Evolutionary conservation across 345 rosid genomes (phyloP).

Genomic region (Boechera stricta): DNA sequence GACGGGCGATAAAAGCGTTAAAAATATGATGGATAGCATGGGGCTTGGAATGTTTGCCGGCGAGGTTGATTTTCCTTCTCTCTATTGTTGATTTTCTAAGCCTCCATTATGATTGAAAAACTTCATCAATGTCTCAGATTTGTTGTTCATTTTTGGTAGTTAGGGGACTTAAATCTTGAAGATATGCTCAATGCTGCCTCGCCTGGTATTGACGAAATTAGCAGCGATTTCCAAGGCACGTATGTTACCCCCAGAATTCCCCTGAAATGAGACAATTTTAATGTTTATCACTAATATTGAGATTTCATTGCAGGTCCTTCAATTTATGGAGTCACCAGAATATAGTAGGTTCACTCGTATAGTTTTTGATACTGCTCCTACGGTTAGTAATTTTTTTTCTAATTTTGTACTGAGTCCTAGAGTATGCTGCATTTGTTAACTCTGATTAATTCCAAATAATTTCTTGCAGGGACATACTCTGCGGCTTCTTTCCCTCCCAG

Average conservation of each 20-base stretch:
- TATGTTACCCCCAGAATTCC: slow-evolving; percentile 6
- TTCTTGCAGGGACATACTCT: slow-evolving; percentile 76
- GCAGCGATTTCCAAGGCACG: slow-evolving; percentile 78
- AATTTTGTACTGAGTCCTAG: slow-evolving; percentile 4
- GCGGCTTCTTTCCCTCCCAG: slow-evolving; percentile 87
- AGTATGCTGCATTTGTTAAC: slow-evolving; percentile 4
- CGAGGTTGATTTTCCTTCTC: slow-evolving; percentile 55
- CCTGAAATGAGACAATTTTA: slow-evolving; percentile 7
- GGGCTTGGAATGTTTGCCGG: slow-evolving; percentile 81
- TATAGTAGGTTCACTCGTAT: slow-evolving; percentile 69
- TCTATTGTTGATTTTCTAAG: background rate
- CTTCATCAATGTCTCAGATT: slow-evolving; percentile 22
- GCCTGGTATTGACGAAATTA: slow-evolving; percentile 75
- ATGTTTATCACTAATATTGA: slow-evolving; percentile 20
- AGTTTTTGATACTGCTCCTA: slow-evolving; percentile 83
- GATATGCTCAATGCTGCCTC: slow-evolving; percentile 77
- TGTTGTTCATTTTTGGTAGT: slow-evolving; percentile 43
- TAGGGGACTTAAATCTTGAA: slow-evolving; percentile 75
- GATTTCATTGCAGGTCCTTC: slow-evolving; percentile 64
- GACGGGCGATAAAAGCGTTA: slow-evolving; percentile 52
- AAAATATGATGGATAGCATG: slow-evolving; percentile 73
- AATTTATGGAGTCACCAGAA: slow-evolving; percentile 66
- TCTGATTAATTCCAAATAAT: slow-evolving; percentile 8
- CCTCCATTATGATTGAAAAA: slow-evolving; percentile 2
- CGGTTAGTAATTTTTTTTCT: slow-evolving; percentile 54